A percentile compares a stretch with the other conserved stretches of the same genome.
These are phyloP conservation scores for Fusarium tanahbumbuense DNA, from an alignment of 2,329 filamentous ascomycete species.

Conservation along the genomic window DNA sequence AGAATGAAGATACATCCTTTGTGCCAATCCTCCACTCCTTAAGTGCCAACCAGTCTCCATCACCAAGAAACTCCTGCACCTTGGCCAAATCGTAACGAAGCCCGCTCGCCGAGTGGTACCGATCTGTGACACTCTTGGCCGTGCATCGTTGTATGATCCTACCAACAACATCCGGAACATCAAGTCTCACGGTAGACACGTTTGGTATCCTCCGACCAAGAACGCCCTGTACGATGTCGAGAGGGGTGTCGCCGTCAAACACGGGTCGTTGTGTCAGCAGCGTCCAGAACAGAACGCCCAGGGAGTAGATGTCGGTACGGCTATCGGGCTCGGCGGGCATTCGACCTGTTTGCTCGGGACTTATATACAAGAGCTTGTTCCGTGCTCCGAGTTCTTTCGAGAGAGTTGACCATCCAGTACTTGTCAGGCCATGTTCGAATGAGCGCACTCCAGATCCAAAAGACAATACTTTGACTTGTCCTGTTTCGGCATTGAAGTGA, in stretches of 20 bases:
- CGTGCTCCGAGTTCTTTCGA: conserved; percentile 87
- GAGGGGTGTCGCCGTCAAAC: conserved; percentile 81
- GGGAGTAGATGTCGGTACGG: conserved; percentile 91
- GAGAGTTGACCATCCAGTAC: conserved; percentile 85
- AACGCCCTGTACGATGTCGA: conserved; percentile 93
- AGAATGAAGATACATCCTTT: conserved; percentile 93
- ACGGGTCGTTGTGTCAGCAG: conserved; percentile 83
- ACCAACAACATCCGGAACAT: conserved; percentile 85
- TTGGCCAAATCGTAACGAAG: conserved; percentile 82
- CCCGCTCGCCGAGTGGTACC: conserved; percentile 90
- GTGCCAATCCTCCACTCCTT: conserved; percentile 80
- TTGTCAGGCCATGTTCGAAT: conserved; percentile 89
- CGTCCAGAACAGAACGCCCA: conserved; percentile 90
- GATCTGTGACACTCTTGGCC: conserved; percentile 84
- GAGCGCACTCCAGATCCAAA: conserved; percentile 88
- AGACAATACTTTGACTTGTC: conserved; percentile 81
- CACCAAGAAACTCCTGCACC: conserved; percentile 78
- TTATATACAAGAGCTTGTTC: conserved; percentile 91
- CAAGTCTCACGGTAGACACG: conserved; percentile 80
- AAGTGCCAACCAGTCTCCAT: conserved; percentile 78
- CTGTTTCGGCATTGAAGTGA: conserved; percentile 79
- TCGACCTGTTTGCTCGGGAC: conserved; percentile 92
- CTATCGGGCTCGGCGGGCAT: conserved; percentile 93
- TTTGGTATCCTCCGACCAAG: conserved; percentile 81
- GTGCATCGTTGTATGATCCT: conserved; percentile 93